phyloP scores from a whole-genome alignment of 2,329 filamentous ascomycete genomes.

The Aspergillus novoparasiticus region DNA sequence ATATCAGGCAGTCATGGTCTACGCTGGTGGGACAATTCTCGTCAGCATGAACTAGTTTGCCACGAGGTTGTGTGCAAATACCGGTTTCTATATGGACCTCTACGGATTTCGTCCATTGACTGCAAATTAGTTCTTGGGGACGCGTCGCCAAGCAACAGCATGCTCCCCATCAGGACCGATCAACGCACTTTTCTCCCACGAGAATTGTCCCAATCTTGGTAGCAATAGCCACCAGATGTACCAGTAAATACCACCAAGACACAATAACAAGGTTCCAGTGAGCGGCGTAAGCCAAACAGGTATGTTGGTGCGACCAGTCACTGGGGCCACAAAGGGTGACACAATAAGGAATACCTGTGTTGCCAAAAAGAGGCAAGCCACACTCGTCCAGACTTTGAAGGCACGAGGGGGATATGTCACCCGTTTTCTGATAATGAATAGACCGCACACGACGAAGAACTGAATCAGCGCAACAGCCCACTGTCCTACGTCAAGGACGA shows the following conservation, averaged over 20 bases:
- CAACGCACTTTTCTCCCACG: background rate
- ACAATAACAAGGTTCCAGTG: slow-evolving; percentile 50
- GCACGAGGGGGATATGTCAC: slow-evolving; percentile 48
- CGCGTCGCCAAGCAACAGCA: background rate
- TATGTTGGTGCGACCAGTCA: slow-evolving; percentile 49
- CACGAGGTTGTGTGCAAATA: background rate
- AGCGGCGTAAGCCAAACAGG: slow-evolving; percentile 54
- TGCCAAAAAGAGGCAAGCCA: slow-evolving; percentile 58
- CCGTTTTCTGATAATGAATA: slow-evolving; percentile 44
- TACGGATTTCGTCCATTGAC: background rate
- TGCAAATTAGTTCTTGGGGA: background rate
- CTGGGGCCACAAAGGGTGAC: slow-evolving; percentile 56
- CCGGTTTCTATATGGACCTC: background rate
- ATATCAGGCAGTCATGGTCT: no score
- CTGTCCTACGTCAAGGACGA: slow-evolving; percentile 35
- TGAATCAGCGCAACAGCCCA: slow-evolving; percentile 37
- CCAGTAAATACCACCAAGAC: slow-evolving; percentile 52
- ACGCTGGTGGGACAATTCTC: no score
- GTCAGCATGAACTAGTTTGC: no score
- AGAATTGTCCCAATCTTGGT: background rate
- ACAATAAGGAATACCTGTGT: slow-evolving; percentile 65
- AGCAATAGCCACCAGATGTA: background rate
- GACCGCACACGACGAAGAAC: slow-evolving; percentile 31
- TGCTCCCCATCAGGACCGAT: background rate
- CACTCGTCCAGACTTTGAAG: slow-evolving; percentile 39